A percentile compares a stretch with the other conserved stretches of the same genome.
These are phyloP conservation scores for Wickerhamiella parazyma DNA, from an alignment of 805 yeast genomes.

Conservation along the genomic window DNA sequence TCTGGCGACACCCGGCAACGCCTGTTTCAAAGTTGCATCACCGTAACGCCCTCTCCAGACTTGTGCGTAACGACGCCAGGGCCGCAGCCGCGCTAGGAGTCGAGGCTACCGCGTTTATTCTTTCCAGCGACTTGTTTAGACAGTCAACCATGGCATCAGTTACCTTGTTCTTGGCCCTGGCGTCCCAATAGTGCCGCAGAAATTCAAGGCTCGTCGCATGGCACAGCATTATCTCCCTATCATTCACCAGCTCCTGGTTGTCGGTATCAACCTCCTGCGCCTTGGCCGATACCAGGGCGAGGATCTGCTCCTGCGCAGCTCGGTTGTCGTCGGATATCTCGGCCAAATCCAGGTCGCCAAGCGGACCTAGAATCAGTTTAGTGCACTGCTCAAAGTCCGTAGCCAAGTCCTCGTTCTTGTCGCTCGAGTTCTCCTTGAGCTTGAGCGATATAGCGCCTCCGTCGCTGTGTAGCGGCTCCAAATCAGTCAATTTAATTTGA, in stretches of 20 bases:
- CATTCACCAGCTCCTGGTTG: background rate
- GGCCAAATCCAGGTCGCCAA: conserved; percentile 65
- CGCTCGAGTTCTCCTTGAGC: background rate
- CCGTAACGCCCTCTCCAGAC: background rate
- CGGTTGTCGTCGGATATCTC: conserved; percentile 12
- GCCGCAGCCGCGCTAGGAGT: background rate
- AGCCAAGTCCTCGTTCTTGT: background rate
- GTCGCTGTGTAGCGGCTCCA: conserved; percentile 12
- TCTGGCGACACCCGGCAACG: too few species aligned
- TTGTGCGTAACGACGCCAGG: background rate
- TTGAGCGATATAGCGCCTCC: conserved; percentile 10
- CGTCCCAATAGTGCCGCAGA: conserved; percentile 54
- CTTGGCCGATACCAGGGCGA: conserved; percentile 5
- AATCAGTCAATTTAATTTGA: conserved; percentile 21
- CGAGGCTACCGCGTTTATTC: conserved; percentile 1
- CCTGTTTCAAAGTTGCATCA: background rate
- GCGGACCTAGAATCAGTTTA: background rate
- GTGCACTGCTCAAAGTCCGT: background rate
- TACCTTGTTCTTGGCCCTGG: background rate
- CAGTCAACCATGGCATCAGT: background rate
- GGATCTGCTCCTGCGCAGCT: conserved; percentile 9
- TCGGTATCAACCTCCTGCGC: background rate
- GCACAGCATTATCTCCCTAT: conserved; percentile 41
- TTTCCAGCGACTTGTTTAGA: background rate
- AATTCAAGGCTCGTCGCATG: conserved; percentile 68